Base-by-base conservation (phyloP, 345 rosid genomes). In the Eutrema heterophyllum region DNA sequence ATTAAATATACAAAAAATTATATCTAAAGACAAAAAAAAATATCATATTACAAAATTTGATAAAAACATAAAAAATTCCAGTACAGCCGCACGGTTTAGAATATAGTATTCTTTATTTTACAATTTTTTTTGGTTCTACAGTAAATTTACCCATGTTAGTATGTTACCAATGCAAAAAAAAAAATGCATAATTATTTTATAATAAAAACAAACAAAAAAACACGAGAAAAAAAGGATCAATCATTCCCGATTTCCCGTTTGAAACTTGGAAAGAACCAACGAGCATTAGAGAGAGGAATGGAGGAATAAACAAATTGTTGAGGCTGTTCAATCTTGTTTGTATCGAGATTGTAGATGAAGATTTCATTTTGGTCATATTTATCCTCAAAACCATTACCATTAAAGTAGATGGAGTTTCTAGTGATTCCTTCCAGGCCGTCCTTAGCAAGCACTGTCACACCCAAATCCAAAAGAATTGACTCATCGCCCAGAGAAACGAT, bases 231-330 rank as follows among this genome's bases (percentile, higher is more conserved):
- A 38, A 8, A 38, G 0, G 16, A 26, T 62, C 21, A 27, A 41
- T 27, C 13, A 43, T 27, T 41, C 5, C 21, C 21, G 21, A 18
- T 18, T 18, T 18, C 21, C 18, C 29, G 29, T 27, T 27, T 50
- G 33, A 48, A 65, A 65, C 21, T 48, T 11, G 70, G 70, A 11
- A 65, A 65, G 13, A 65, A 65, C 70, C 70, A 65, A 6, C 45
- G 44, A 12, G 57, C 56, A 48, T 11, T 0, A 9, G 54, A 32
- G 43, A 6, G 11, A 8, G 38, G 24, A 50, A 24, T 1, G 3
- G 48, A 66, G 5, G 49, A 52, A 15, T 0, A 24, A 52, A 24
- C 48, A 38, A 26, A 67, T n/a, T 51, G 39, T 1, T 38, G 27
- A 6, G 38, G 50, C n/a, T 10, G 24, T 67, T 67, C 50, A 38